Conservation (phyloP, 225 moss, liverwort and hornwort species). For the Marchantia polymorpha region DNA sequence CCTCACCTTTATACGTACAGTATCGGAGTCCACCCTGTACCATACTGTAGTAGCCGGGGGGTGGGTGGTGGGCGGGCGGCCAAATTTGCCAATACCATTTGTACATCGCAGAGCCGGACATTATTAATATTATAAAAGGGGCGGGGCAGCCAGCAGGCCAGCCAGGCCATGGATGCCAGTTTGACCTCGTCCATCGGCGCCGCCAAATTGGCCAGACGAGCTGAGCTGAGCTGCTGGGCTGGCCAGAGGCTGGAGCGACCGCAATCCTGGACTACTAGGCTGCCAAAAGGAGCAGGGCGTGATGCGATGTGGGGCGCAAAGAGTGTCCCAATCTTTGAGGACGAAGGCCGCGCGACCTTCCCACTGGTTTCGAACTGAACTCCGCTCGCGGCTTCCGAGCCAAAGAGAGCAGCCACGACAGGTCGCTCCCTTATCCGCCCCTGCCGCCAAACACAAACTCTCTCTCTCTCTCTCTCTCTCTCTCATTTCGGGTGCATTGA, state of each 20-base stretch:
- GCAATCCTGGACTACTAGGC: no score
- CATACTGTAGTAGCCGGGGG: background rate
- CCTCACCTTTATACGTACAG: background rate
- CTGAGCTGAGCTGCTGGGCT: background rate
- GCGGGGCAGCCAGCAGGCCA: background rate
- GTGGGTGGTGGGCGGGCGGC: background rate
- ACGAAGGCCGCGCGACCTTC: no score
- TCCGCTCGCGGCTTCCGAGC: background rate
- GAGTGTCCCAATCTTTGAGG: no score
- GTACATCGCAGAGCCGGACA: background rate
- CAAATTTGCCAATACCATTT: background rate
- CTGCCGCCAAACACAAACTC: background rate
- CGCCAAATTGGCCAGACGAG: background rate
- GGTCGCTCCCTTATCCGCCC: background rate
- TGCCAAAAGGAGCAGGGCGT: no score
- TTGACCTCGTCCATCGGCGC: slow-evolving; percentile 5
- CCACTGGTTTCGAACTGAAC: background rate
- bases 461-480: no score
- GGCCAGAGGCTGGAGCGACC: no score
- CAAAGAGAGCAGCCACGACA: background rate
- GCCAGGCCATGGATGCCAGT: background rate
- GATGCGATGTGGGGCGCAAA: no score
- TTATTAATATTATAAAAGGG: background rate
- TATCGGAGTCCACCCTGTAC: background rate
- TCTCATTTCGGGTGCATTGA: background rate